Percentiles rank a stretch among this genome's conserved stretches.
Conservation (phyloP, 2,329 filamentous ascomycete genomes). For the Trichoderma koningii region DNA sequence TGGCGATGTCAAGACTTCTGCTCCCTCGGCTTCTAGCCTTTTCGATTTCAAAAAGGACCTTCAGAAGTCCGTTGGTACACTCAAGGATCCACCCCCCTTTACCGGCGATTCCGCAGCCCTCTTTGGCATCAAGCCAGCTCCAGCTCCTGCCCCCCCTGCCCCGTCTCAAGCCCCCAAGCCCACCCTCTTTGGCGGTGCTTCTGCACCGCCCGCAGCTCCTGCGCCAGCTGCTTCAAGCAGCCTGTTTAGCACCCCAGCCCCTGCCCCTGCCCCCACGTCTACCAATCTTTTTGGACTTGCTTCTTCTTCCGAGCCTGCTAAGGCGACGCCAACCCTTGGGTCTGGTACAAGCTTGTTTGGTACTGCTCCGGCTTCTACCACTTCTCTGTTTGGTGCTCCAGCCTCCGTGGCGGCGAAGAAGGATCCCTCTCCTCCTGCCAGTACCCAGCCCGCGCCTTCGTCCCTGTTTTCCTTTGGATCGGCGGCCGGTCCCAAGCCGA, state of each 20-base stretch:
- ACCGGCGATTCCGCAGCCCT: slow-evolving; percentile 22
- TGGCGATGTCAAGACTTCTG: slow-evolving; percentile 39
- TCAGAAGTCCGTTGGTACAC: slow-evolving; percentile 1
- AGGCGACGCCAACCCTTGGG: slow-evolving; percentile 24
- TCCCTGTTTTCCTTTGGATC: slow-evolving; percentile 42
- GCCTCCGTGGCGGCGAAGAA: slow-evolving; percentile 29
- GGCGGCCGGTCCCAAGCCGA: slow-evolving; percentile 34
- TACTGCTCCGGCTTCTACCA: background rate
- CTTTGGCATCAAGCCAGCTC: slow-evolving; percentile 34
- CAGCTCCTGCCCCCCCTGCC: slow-evolving; percentile 31
- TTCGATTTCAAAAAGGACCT: background rate
- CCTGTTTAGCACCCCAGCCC: slow-evolving; percentile 35
- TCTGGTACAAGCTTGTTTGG: slow-evolving; percentile 29
- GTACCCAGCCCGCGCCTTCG: slow-evolving; percentile 31
- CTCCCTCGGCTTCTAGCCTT: slow-evolving; percentile 3
- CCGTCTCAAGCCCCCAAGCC: slow-evolving; percentile 21
- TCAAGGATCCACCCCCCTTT: background rate
- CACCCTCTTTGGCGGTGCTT: slow-evolving; percentile 38
- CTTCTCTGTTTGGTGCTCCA: slow-evolving; percentile 38
- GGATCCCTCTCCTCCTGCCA: slow-evolving; percentile 31
- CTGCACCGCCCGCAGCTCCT: slow-evolving; percentile 31
- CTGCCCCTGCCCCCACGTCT: slow-evolving; percentile 33
- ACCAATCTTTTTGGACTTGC: slow-evolving; percentile 26
- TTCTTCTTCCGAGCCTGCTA: slow-evolving; percentile 9
- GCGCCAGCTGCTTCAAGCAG: slow-evolving; percentile 30